phyloP scores from a whole-genome alignment of 768 basidiomycete species.

The Boletus reticulatus region DNA sequence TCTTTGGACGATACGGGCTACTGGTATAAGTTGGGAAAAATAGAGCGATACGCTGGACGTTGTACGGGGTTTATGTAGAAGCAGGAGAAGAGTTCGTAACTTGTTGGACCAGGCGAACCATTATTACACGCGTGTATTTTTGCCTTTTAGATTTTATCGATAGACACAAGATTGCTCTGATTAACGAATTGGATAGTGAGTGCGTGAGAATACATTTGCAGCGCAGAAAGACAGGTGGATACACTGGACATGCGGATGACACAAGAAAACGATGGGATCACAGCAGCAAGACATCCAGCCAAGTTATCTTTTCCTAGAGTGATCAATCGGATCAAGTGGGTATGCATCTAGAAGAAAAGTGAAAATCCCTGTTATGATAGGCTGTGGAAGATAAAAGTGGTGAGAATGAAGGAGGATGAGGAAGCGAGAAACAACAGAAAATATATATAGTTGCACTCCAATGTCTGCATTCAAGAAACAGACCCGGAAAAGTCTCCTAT shows the following conservation, averaged over 20 bases:
- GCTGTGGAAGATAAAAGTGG: neutral
- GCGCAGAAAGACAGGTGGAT: conserved; percentile 13
- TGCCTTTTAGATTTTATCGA: too few relatives aligned
- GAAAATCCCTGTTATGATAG: conserved; percentile 1
- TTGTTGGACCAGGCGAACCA: neutral
- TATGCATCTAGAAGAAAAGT: conserved; percentile 8
- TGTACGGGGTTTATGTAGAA: too few relatives aligned
- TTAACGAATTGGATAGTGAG: conserved; percentile 16
- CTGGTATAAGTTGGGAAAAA: neutral
- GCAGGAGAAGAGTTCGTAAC: neutral
- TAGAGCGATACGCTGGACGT: neutral
- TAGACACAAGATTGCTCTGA: neutral
- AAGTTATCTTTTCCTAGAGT: neutral
- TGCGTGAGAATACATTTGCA: conserved; percentile 22
- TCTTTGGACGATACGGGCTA: neutral
- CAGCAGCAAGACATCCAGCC: conserved; percentile 1
- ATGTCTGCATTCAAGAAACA: neutral
- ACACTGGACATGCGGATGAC: conserved; percentile 15
- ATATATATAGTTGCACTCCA: neutral
- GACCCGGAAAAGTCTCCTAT: neutral
- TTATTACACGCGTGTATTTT: conserved; percentile 2
- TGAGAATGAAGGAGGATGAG: neutral
- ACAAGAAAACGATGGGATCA: neutral
- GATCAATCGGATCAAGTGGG: conserved; percentile 2
- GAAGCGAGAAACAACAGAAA: neutral